Percentiles rank a stretch among this genome's conserved stretches.
phyloP scores from a whole-genome alignment of 2,329 filamentous ascomycete species.

The Bisporella sp. region DNA sequence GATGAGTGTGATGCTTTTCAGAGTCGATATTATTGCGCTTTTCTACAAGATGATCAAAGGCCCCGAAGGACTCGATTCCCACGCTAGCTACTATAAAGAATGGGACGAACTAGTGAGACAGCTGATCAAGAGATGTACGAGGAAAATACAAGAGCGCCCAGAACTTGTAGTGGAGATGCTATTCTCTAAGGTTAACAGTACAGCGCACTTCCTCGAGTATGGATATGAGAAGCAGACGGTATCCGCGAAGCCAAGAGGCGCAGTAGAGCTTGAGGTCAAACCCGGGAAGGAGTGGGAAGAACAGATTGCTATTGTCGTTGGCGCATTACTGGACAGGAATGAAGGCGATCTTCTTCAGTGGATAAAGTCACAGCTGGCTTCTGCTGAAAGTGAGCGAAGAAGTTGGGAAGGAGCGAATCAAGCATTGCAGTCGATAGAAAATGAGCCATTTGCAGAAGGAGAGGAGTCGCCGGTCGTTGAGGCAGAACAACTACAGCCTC shows the following conservation, averaged over 20 bases:
- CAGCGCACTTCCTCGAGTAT: constrained; percentile 81
- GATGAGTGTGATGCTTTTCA: constrained; percentile 79
- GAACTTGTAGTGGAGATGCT: constrained; percentile 86
- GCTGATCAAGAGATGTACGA: constrained; percentile 72
- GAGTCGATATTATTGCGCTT: constrained; percentile 82
- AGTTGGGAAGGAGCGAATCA: constrained; percentile 70
- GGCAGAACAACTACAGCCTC: constrained; percentile 32
- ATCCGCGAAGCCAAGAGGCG: constrained; percentile 58
- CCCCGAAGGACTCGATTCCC: constrained; percentile 64
- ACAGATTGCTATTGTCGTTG: constrained; percentile 70
- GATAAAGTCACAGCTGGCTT: constrained; percentile 65
- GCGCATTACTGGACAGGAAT: constrained; percentile 72
- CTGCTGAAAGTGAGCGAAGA: constrained; percentile 65
- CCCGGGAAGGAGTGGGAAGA: constrained; percentile 57
- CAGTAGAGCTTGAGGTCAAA: constrained; percentile 78
- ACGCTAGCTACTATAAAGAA: constrained; percentile 65
- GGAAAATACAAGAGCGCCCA: constrained; percentile 78
- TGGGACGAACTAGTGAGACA: constrained; percentile 89
- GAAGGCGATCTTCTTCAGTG: constrained; percentile 72
- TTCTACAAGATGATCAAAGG: constrained; percentile 92
- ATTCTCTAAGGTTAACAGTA: constrained; percentile 84
- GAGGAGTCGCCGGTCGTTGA: constrained; percentile 25
- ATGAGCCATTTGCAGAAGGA: constrained; percentile 29
- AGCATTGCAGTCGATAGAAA: constrained; percentile 41
- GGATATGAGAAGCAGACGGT: constrained; percentile 77